Base-by-base conservation (phyloP, 345 rosid genomes). In the Boechera retrofracta region DNA sequence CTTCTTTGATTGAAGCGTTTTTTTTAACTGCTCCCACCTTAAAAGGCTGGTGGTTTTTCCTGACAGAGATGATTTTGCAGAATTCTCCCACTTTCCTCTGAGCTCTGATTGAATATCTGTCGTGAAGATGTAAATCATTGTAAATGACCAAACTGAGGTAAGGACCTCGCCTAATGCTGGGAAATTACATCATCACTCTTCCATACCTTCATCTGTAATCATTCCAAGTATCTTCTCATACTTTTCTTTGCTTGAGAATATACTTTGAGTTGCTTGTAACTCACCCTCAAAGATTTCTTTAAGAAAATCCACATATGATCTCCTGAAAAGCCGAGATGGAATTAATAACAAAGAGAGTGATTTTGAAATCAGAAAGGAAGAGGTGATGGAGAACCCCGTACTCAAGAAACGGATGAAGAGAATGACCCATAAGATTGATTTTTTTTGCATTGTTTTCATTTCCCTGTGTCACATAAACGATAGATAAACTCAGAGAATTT, bases 371-470 rank as follows among this genome's bases (percentile, higher is more conserved):
- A 67, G 24, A n/a, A 56, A 64, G 70, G 28, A 9, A 58, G 58
- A 77, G 6, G 77, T 6, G 45, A 61, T 36, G 36, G 57, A 77
- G 35, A 21, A 78, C 55, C 68, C 65, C 98, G 71, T 84, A 94
- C 97, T 57, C 90, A 70, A 94, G 93, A 78, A 92, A 94, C 33
- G 98, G 98, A 86, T 92, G 95, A 82, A 94, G 94, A 71, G 26
- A 86, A 58, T 38, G 82, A 44, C 97, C 95, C 26, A 81, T 80
- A 74, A 94, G 79, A 77, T 95, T 84, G 12, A 92, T 16, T 86
- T 75, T 82, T 94, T 83, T 87, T 59, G 85, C 83, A 77, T 91
- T 88, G 77, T 90, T 94, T 83, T 89, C 97, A 83, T 87, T 94
- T 10, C 97, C 98, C 89, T 91, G 86, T 69, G 78, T 24, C 67